Evolutionary conservation across 306 rosid genomes (phyloP), one percentile per base, ranked within the genome.

Genomic region (Styphnolobium japonicum): DNA sequence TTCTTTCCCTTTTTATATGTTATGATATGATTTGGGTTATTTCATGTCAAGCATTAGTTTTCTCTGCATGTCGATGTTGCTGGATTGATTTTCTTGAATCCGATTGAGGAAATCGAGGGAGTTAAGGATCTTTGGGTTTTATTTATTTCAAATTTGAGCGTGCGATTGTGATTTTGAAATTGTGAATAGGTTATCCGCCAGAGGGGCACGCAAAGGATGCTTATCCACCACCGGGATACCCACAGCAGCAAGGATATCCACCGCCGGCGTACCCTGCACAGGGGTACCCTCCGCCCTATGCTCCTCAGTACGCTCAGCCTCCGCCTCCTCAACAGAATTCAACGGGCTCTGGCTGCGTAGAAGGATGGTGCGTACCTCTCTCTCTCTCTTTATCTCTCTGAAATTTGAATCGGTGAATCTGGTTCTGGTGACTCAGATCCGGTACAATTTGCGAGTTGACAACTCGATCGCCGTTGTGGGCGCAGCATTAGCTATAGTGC

Each of bases 291-390:
- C 89, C 87, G 0, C 91, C 89, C 0, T 95, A 92, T 36, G 96
- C 89, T 0, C 94, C 98, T 15, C 97, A 88, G 75, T 95, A 91
- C 79, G 89, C 87, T 67, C 97, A 83, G 83, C 97, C 89, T 49
- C 98, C 95, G 0, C 97, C 92, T 11, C 96, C 22, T 2, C 86
- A 61, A 15, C 90, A 85, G 1, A 77, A 76, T 10, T 82, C 82
- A 65, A 0, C 49, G 0, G 40, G 87, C 60, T 10, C 78, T 36
- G 99, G 99, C 57, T 57, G 87, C 46, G 1, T 96, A 78, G 91
- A 93, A 86, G 99, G 97, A 85, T 96, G 99, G 99, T 95, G 51
- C 11, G 84, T 61, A 8, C 0, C 2, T 51, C 48, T 23, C 22
- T 57, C 27, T 63, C 69, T 37, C 5, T 53, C 16, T 77, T 48